Evolutionary conservation across 306 rosid genomes (phyloP).

Genomic region (Vigna angularis): DNA sequence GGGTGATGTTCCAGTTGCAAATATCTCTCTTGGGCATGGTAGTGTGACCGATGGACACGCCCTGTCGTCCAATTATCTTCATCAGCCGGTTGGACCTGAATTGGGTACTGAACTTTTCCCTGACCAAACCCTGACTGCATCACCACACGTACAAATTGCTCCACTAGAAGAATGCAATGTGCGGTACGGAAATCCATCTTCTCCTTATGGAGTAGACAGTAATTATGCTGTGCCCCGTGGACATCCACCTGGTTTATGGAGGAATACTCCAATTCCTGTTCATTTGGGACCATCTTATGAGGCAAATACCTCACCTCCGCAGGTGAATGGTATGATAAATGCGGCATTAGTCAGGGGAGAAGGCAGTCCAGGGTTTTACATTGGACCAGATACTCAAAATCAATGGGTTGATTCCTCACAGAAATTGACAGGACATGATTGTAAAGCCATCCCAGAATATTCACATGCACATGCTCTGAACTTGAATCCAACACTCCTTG

Average conservation of each 20-base stretch:
- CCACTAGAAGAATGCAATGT: slow-evolving; percentile 67
- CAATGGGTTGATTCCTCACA: slow-evolving; percentile 75
- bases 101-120: slow-evolving; percentile 68
- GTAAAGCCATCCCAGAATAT: slow-evolving; percentile 60
- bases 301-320: slow-evolving; percentile 57
- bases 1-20: slow-evolving; percentile 67
- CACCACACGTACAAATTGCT: slow-evolving; percentile 60
- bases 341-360: slow-evolving; percentile 66
- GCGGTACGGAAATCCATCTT: slow-evolving; percentile 68
- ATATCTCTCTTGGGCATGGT: slow-evolving; percentile 64
- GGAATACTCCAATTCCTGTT: slow-evolving; percentile 62
- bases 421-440: slow-evolving; percentile 66
- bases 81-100: slow-evolving; percentile 67
- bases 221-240: slow-evolving; percentile 63
- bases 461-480: slow-evolving; percentile 59
- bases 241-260: slow-evolving; percentile 69
- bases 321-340: slow-evolving; percentile 68
- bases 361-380: slow-evolving; percentile 69
- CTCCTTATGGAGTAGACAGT: slow-evolving; percentile 72
- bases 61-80: slow-evolving; percentile 60
- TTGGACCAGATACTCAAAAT: slow-evolving; percentile 69
- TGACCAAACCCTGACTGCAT: slow-evolving; percentile 69
- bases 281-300: slow-evolving; percentile 71
- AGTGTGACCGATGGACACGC: slow-evolving; percentile 63
- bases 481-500: slow-evolving; percentile 49